These are phyloP conservation scores for Gleditsia sinensis DNA, from an alignment of 306 rosid species.

Conservation along the genomic window DNA sequence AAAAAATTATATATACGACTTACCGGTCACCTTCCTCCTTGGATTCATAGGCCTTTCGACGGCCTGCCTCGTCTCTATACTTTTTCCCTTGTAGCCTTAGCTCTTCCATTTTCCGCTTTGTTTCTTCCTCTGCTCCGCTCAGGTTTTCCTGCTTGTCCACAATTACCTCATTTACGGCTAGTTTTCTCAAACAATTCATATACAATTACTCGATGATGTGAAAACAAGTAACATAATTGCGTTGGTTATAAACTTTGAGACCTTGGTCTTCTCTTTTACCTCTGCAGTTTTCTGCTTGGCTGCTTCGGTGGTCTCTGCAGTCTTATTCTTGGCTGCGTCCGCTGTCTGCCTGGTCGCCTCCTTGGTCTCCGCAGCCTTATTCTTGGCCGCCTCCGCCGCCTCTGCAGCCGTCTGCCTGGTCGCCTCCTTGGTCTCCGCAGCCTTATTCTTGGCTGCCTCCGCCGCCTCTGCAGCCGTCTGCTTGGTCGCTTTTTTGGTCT, in stretches of 20 bases:
- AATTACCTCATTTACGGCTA: not conserved
- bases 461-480: constrained; percentile 56
- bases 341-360: constrained; percentile 7
- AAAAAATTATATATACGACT: not conserved
- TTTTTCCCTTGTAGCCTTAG: constrained; percentile 45
- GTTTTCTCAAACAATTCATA: not conserved
- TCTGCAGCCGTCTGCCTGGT: not conserved
- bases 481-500: constrained; percentile 31
- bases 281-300: constrained; percentile 7
- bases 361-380: constrained; percentile 36
- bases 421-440: constrained; percentile 36
- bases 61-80: constrained; percentile 22
- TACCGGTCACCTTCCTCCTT: constrained; percentile 24
- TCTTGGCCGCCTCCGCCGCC: constrained; percentile 38
- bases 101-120: constrained; percentile 52
- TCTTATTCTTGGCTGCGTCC: constrained; percentile 43
- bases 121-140: constrained; percentile 50
- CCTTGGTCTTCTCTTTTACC: constrained; percentile 48
- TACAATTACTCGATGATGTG: not conserved
- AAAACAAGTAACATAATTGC: not conserved
- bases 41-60: not conserved
- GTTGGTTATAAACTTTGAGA: not conserved
- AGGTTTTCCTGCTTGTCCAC: constrained; percentile 46
- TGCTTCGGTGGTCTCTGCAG: constrained; percentile 39
- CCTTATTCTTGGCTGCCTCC: constrained; percentile 52